Conservation (phyloP, 2,329 filamentous ascomycete species). For the Phoma sp. region DNA sequence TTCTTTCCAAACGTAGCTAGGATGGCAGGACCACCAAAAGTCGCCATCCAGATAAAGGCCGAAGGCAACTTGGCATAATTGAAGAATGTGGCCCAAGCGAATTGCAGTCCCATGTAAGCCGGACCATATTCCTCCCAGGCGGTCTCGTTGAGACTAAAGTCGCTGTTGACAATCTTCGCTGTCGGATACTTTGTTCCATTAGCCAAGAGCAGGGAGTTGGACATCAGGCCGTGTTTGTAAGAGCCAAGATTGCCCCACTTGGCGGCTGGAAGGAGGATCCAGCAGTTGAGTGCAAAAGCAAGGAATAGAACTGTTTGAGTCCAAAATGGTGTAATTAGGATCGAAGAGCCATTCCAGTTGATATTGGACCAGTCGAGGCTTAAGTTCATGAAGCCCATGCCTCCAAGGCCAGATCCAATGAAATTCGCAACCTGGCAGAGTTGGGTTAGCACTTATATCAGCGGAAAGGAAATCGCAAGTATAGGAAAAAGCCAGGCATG, state of each 20-base stretch:
- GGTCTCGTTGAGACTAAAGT: slow-evolving; percentile 59
- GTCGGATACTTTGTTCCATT: slow-evolving; percentile 59
- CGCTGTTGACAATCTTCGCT: slow-evolving; percentile 51
- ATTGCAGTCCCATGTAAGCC: slow-evolving; percentile 65
- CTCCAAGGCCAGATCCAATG: slow-evolving; percentile 66
- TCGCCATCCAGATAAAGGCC: slow-evolving; percentile 65
- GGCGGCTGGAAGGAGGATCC: slow-evolving; percentile 65
- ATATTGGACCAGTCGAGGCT: slow-evolving; percentile 69
- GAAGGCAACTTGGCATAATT: slow-evolving; percentile 67
- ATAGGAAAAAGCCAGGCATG: too few relatives aligned
- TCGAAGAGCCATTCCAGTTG: slow-evolving; percentile 52
- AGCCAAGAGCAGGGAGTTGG: slow-evolving; percentile 61
- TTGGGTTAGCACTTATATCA: too few relatives aligned
- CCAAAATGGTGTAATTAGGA: slow-evolving; percentile 64
- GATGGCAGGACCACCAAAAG: slow-evolving; percentile 63
- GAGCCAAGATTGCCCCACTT: slow-evolving; percentile 64
- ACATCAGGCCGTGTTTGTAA: slow-evolving; percentile 65
- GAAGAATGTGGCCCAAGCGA: slow-evolving; percentile 67
- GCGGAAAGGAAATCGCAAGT: too few relatives aligned
- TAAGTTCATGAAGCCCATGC: slow-evolving; percentile 68
- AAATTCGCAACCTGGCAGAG: slow-evolving; percentile 60
- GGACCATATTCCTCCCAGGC: slow-evolving; percentile 59
- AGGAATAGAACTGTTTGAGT: slow-evolving; percentile 64
- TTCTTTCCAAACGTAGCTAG: slow-evolving; percentile 54
- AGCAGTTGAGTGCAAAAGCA: slow-evolving; percentile 64